Base-by-base conservation (phyloP, 2,329 filamentous ascomycete species). In the Tolypocladium cylindrosporum region DNA sequence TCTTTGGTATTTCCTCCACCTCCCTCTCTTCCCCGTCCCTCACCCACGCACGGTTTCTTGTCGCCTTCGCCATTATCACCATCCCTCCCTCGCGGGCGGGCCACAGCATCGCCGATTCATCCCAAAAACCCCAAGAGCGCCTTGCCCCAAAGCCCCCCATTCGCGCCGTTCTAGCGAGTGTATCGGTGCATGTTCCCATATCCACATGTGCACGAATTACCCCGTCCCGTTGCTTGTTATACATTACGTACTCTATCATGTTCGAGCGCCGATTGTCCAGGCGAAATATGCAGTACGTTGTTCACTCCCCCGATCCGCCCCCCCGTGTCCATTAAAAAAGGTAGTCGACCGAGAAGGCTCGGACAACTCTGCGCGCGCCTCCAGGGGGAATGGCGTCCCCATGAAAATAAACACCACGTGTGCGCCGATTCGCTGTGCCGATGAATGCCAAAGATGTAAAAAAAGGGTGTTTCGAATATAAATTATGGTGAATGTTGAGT, bases 341-440 rank as follows among this genome's bases (percentile, higher is more conserved):
- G 55, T 40, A 53, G 59, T 37, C 57, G 54, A 55, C 45, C 55
- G 43, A 19, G 19, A 11, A 42, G 40, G 7, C 52, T 6, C 19
- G n/a, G 39, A 36, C 48, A 37, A 48, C 52, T 34, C 52, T 52
- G 42, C 53, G 51, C 43, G 50, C 16, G 19, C 50, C 16, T 19
- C n/a, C 21, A 6, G 45, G 50, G 45, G 37, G 41, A 36, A 45
- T 31, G 39, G 45, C 41, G 41, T 58, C 48, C 31, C 55, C 45
- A 34, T 48, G 43, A 61, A 57, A 59, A 58, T 62, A 70, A 68
- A 66, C 63, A 67, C 63, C 68, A 63, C 61, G 58, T 56, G 67
- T 73, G 69, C 72, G 72, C 72, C 72, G 62, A 63, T 61, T 72
- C 72, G 72, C 72, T 73, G 69, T 74, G 71, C 68, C 66, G 66